Evolutionary conservation across 352 stramenopile species (phyloP).

Genomic region (Phytophthora macrochlamydospora): DNA sequence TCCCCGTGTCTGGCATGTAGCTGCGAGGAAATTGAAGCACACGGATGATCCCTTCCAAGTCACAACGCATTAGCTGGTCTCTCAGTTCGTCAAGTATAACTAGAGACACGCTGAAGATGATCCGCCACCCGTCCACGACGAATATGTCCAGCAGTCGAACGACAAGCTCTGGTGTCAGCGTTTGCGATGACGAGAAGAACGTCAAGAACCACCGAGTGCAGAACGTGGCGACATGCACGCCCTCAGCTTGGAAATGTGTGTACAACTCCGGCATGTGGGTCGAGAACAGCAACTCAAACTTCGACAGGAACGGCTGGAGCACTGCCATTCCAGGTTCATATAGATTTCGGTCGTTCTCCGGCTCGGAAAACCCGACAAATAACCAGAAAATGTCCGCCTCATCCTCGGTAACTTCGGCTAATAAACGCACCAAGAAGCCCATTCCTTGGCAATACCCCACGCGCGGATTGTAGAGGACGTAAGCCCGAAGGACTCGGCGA

Average conservation of each 20-base stretch:
- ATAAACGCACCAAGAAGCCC: slow-evolving; percentile 79
- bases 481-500: slow-evolving; percentile 77
- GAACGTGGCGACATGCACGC: slow-evolving; percentile 73
- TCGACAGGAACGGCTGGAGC: slow-evolving; percentile 65
- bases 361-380: slow-evolving; percentile 79
- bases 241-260: slow-evolving; percentile 58
- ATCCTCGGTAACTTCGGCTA: slow-evolving; percentile 68
- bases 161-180: slow-evolving; percentile 68
- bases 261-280: slow-evolving; percentile 73
- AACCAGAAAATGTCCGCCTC: slow-evolving; percentile 86
- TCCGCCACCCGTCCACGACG: slow-evolving; percentile 79
- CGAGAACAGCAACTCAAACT: slow-evolving; percentile 70
- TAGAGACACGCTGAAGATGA: slow-evolving; percentile 80
- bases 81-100: slow-evolving; percentile 81
- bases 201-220: slow-evolving; percentile 86
- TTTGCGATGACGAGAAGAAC: slow-evolving; percentile 85
- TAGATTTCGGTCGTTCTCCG: slow-evolving; percentile 71
- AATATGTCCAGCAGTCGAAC: slow-evolving; percentile 79
- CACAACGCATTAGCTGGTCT: slow-evolving; percentile 46
- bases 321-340: slow-evolving; percentile 80
- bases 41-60: slow-evolving; percentile 74
- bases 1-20: slow-evolving; percentile 55
- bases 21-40: slow-evolving; percentile 68
- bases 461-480: slow-evolving; percentile 80
- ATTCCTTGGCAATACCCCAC: slow-evolving; percentile 91